Evolutionary conservation across 495 filamentous ascomycete genomes (phyloP).

Genomic region (Penicillium soppii): DNA sequence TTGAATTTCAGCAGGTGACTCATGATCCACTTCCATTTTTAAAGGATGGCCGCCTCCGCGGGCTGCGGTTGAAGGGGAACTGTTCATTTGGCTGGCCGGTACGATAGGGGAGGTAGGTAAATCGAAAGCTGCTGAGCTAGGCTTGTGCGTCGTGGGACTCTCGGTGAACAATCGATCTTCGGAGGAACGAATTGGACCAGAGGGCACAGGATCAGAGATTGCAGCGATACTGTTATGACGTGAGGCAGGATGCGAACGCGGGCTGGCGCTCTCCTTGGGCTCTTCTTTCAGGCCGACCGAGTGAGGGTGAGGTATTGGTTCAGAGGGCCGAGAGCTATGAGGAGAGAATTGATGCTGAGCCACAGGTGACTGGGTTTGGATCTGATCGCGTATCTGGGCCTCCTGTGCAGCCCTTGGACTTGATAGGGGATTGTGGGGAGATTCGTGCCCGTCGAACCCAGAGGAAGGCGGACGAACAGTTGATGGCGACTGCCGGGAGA

Average conservation of each 20-base stretch:
- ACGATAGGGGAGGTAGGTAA: slow-evolving; percentile 16
- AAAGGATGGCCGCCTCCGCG: slow-evolving; percentile 16
- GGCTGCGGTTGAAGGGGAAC: slow-evolving; percentile 25
- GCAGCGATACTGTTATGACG: slow-evolving; percentile 31
- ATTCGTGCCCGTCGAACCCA: slow-evolving; percentile 34
- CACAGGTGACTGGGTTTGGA: slow-evolving; percentile 29
- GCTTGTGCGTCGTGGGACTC: slow-evolving; percentile 22
- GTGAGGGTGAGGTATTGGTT: slow-evolving; percentile 24
- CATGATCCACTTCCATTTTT: slow-evolving; percentile 27
- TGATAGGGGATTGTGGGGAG: slow-evolving; percentile 34
- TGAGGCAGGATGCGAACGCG: slow-evolving; percentile 42
- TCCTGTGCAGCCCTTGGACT: slow-evolving; percentile 37
- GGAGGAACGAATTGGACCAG: slow-evolving; percentile 13
- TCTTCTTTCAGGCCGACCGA: slow-evolving; percentile 35
- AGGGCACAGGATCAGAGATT: slow-evolving; percentile 11
- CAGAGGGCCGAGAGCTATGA: slow-evolving; percentile 29
- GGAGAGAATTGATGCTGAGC: slow-evolving; percentile 26
- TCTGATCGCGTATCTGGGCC: slow-evolving; percentile 20
- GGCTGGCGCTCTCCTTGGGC: slow-evolving; percentile 43
- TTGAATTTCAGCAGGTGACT: slow-evolving; percentile 22
- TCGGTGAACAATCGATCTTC: slow-evolving; percentile 33
- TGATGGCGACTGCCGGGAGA: slow-evolving; percentile 36
- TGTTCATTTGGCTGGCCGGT: slow-evolving; percentile 26
- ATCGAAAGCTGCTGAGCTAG: slow-evolving; percentile 12
- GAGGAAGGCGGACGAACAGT: slow-evolving; percentile 34